phyloP scores from a whole-genome alignment of 257 asterid species.

The Ilex aquifolium region DNA sequence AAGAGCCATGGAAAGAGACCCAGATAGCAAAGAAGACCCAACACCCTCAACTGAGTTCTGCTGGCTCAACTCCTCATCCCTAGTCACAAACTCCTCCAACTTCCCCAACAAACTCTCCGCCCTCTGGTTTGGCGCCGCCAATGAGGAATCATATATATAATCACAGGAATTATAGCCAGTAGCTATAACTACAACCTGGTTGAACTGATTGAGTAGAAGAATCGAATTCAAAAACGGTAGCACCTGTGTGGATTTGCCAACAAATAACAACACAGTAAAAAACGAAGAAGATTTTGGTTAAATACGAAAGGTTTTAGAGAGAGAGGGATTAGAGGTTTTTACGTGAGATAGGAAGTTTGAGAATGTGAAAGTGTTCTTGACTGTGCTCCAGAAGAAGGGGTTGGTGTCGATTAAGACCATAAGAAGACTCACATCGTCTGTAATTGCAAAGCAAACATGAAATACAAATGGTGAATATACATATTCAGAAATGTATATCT shows the following conservation, averaged over 20 bases:
- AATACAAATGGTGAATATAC: neutral
- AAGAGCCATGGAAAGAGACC: constrained; percentile 94
- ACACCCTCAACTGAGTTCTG: constrained; percentile 59
- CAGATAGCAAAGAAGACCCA: constrained; percentile 74
- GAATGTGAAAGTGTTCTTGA: constrained; percentile 49
- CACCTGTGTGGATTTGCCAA: constrained; percentile 36
- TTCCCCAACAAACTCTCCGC: constrained; percentile 65
- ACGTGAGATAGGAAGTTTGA: constrained; percentile 74
- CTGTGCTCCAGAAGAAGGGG: constrained; percentile 81
- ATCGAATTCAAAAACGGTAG: constrained; percentile 76
- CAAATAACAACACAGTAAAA: neutral
- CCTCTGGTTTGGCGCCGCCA: constrained; percentile 42
- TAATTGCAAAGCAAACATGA: constrained; percentile 6
- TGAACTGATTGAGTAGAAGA: constrained; percentile 66
- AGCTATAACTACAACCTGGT: constrained; percentile 85
- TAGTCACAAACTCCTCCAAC: constrained; percentile 68
- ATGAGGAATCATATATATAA: constrained; percentile 68
- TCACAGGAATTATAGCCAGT: constrained; percentile 70
- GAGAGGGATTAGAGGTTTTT: constrained; percentile 14
- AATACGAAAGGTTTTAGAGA: neutral
- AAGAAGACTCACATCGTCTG: constrained; percentile 87
- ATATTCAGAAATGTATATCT: neutral
- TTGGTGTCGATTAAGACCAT: constrained; percentile 79
- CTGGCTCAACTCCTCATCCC: constrained; percentile 51
- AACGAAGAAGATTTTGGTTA: neutral